Evolutionary conservation across 139 green algal genomes (phyloP).

Genomic region (Chara braunii): DNA sequence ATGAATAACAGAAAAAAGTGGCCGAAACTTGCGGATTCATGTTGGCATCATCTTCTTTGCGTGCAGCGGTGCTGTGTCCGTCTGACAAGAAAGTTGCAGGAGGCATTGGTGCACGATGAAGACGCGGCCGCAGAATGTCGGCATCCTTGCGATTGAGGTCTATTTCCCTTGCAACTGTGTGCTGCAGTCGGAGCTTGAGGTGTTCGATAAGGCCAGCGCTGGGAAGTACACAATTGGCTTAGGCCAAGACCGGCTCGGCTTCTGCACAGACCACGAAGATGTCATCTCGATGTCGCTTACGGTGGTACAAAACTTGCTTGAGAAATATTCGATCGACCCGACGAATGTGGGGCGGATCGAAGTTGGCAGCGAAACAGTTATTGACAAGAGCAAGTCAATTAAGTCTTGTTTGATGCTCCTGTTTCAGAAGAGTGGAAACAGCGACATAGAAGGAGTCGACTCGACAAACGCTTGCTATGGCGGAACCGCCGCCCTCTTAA

Average conservation of each 20-base stretch:
- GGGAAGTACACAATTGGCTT: conserved; percentile 83
- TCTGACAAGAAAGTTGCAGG: no score
- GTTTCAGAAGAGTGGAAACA: conserved; percentile 55
- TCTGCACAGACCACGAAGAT: conserved; percentile 67
- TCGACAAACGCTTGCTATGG: conserved; percentile 75
- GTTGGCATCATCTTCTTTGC: no score
- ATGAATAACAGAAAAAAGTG: no score
- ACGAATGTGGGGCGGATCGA: conserved; percentile 54
- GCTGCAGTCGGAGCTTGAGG: conserved; percentile 63
- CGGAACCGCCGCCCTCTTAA: conserved; percentile 70
- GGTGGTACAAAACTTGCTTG: conserved; percentile 53
- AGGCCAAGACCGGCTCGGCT: conserved; percentile 63
- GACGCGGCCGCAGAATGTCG: conserved; percentile 45
- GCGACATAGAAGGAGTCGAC: conserved; percentile 70
- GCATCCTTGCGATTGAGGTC: conserved; percentile 59
- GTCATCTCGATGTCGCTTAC: conserved; percentile 67
- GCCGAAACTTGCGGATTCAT: no score
- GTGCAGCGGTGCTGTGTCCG: no score
- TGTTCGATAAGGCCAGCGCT: conserved; percentile 49
- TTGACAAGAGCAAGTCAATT: conserved; percentile 74
- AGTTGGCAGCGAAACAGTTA: conserved; percentile 63
- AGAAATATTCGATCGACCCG: conserved; percentile 45
- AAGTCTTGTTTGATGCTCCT: conserved; percentile 69
- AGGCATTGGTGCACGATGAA: no score
- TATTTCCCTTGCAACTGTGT: conserved; percentile 54